phyloP scores from a whole-genome alignment of 1,284 basidiomycete genomes.

The Irpex sp. region DNA sequence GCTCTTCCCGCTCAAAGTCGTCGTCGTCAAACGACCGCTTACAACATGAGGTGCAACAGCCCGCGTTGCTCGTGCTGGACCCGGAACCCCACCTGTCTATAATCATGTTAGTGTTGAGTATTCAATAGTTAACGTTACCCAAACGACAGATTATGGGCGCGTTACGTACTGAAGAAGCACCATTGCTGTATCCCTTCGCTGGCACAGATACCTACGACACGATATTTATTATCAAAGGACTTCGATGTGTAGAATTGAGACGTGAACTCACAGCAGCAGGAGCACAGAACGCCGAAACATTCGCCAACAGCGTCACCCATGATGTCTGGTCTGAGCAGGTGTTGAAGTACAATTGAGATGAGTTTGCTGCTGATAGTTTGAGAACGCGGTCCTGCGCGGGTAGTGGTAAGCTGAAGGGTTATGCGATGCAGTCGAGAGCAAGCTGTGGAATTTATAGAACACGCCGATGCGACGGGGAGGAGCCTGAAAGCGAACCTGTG shows the following conservation, averaged over 20 bases:
- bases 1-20: slow-evolving; percentile 4
- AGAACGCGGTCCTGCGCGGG: not conserved
- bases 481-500: not conserved
- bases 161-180: slow-evolving; percentile 10
- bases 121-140: too few species aligned
- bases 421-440: not conserved
- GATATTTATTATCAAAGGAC: not conserved
- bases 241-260: not conserved
- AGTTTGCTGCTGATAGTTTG: too few species aligned
- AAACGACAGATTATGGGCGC: not conserved
- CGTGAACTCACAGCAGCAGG: slow-evolving; percentile 16
- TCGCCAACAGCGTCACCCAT: slow-evolving; percentile 11
- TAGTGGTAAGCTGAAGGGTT: not conserved
- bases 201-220: slow-evolving; percentile 1
- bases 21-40: slow-evolving; percentile 6
- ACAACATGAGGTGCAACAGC: slow-evolving; percentile 1
- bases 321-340: not conserved
- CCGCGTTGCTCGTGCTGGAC: not conserved
- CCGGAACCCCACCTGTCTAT: slow-evolving; percentile 4
- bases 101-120: not conserved
- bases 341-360: too few species aligned
- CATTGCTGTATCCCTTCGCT: slow-evolving; percentile 2
- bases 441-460: not conserved
- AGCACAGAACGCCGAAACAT: slow-evolving; percentile 11
- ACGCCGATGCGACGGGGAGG: not conserved